phyloP scores from a whole-genome alignment of 169 alveolate genomes.

The Cryptosporidium viatorum region DNA sequence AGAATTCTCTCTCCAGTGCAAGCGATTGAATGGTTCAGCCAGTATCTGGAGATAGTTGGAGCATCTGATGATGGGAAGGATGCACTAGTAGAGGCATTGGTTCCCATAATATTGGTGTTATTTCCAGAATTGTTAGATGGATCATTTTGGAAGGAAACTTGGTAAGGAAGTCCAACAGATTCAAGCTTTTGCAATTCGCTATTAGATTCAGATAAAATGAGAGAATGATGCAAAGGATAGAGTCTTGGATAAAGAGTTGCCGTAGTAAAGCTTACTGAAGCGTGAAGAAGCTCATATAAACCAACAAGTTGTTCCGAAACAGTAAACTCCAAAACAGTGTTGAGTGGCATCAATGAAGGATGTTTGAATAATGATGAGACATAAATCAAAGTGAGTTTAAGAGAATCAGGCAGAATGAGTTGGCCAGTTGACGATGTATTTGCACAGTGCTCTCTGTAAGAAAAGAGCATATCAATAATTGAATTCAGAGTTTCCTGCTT shows the following conservation, averaged over 20 bases:
- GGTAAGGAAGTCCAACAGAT: slow-evolving; percentile 59
- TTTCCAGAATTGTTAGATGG: not conserved
- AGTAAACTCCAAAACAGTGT: slow-evolving; percentile 54
- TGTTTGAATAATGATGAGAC: slow-evolving; percentile 41
- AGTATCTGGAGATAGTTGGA: slow-evolving; percentile 29
- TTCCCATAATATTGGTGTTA: not conserved
- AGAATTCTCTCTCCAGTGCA: slow-evolving; percentile 62
- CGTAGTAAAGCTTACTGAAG: slow-evolving; percentile 57
- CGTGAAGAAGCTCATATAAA: slow-evolving; percentile 28
- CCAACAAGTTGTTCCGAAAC: slow-evolving; percentile 65
- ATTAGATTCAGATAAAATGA: not conserved
- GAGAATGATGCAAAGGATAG: slow-evolving; percentile 59
- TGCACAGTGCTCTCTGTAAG: slow-evolving; percentile 69
- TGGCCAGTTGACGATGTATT: slow-evolving; percentile 74
- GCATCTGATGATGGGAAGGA: not conserved
- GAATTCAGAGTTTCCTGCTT: slow-evolving; percentile 69
- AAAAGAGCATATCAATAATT: slow-evolving; percentile 53
- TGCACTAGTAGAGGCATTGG: not conserved
- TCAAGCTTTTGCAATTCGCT: slow-evolving; percentile 37
- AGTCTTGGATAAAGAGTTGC: slow-evolving; percentile 55
- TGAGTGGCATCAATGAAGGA: slow-evolving; percentile 66
- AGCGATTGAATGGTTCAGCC: slow-evolving; percentile 53
- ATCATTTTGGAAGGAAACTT: slow-evolving; percentile 9
- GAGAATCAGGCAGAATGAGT: slow-evolving; percentile 60
- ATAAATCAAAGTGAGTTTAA: slow-evolving; percentile 43